These are phyloP conservation scores for Metschnikowia continentalis DNA, from an alignment of 805 yeast genomes.

Conservation along the genomic window DNA sequence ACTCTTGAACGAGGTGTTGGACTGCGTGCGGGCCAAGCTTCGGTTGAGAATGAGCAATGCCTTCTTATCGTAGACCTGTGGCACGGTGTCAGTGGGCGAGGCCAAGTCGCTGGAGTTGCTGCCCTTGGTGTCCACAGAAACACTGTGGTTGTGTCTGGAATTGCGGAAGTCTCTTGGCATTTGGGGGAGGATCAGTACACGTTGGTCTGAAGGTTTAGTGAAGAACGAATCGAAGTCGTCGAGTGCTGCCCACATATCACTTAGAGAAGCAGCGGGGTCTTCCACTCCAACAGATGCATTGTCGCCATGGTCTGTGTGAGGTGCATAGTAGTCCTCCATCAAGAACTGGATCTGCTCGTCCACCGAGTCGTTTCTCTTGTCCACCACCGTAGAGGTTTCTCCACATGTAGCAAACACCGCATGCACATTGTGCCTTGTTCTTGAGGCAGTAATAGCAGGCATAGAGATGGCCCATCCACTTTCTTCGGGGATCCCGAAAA, in stretches of 20 bases:
- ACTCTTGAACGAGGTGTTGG: constrained; percentile 73
- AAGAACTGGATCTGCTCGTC: constrained; percentile 50
- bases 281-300: constrained; percentile 48
- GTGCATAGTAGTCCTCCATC: constrained; percentile 52
- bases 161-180: constrained; percentile 5
- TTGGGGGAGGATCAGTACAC: constrained; percentile 13
- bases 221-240: constrained; percentile 88
- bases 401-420: constrained; percentile 89
- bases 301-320: constrained; percentile 38
- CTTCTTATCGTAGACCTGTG: constrained; percentile 74
- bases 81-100: constrained; percentile 64
- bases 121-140: constrained; percentile 58
- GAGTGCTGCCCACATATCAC: constrained; percentile 89
- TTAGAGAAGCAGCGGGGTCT: constrained; percentile 68
- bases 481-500: constrained; percentile 92
- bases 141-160: constrained; percentile 29
- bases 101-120: constrained; percentile 42
- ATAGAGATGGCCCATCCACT: constrained; percentile 97
- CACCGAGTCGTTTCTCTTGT: constrained; percentile 18
- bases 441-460: constrained; percentile 87
- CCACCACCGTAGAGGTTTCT: constrained; percentile 30
- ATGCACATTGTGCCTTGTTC: constrained; percentile 89
- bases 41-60: constrained; percentile 71
- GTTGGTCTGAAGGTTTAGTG: constrained; percentile 50
- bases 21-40: constrained; percentile 68